A percentile compares a stretch with the other conserved stretches of the same genome.
phyloP scores from a whole-genome alignment of 257 asterid species.

The Scutellaria barbata region DNA sequence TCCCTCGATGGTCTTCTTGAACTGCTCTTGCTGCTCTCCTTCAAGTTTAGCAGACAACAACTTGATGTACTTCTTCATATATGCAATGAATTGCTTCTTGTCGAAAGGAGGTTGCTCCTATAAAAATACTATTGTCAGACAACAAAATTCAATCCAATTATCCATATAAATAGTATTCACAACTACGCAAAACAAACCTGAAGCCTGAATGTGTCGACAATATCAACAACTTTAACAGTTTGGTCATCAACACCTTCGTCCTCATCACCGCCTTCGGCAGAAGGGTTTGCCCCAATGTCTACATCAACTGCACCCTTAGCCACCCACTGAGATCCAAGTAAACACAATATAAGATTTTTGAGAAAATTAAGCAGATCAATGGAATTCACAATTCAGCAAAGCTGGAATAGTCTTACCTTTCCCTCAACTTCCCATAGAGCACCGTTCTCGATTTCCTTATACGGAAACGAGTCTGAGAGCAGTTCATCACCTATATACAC shows the following conservation, averaged over 20 bases:
- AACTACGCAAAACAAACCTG: slow-evolving; percentile 52
- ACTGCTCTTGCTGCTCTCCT: slow-evolving; percentile 54
- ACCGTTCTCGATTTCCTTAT: slow-evolving; percentile 70
- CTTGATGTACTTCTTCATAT: slow-evolving; percentile 73
- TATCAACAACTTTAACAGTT: slow-evolving; percentile 72
- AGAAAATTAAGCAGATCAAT: too few species aligned
- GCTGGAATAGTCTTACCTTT: slow-evolving; percentile 49
- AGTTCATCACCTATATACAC: slow-evolving; percentile 49
- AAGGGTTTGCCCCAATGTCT: slow-evolving; percentile 92
- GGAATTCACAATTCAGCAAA: neutral
- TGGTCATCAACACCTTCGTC: slow-evolving; percentile 88
- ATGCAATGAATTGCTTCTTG: slow-evolving; percentile 69
- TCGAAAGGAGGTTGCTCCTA: slow-evolving; percentile 92
- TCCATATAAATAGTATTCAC: too few species aligned
- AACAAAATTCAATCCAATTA: neutral
- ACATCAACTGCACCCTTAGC: slow-evolving; percentile 67
- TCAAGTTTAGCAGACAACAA: slow-evolving; percentile 65
- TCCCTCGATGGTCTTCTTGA: slow-evolving; percentile 72
- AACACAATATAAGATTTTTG: slow-evolving; percentile 3
- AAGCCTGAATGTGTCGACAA: slow-evolving; percentile 86
- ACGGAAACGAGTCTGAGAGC: slow-evolving; percentile 86
- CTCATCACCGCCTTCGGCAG: slow-evolving; percentile 80
- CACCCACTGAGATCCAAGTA: slow-evolving; percentile 67
- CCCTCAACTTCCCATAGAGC: slow-evolving; percentile 88
- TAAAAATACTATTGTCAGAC: slow-evolving; percentile 8